phyloP scores from a whole-genome alignment of 305 asterid genomes.

The Solanum hybrid region DNA sequence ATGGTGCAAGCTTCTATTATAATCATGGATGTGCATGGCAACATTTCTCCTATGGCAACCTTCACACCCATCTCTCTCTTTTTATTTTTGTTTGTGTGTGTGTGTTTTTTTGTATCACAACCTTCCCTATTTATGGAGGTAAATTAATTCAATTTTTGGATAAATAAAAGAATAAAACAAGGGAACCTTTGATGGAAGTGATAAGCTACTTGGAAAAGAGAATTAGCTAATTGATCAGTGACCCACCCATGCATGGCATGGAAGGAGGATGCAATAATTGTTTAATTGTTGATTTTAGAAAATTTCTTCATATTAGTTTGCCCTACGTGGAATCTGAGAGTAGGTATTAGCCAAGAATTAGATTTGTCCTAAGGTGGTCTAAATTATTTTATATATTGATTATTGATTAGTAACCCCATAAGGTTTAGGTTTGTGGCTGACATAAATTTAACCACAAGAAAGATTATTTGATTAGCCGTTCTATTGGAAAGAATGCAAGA shows the following conservation, averaged over 20 bases:
- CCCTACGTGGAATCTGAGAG: not conserved
- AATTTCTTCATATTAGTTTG: not conserved
- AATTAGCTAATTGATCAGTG: slow-evolving; percentile 49
- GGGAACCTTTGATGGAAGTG: slow-evolving; percentile 46
- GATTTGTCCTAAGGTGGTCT: not conserved
- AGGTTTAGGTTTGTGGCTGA: not conserved
- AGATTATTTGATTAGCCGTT: not conserved
- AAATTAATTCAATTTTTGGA: not conserved
- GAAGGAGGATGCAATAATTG: not conserved
- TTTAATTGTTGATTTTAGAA: not conserved
- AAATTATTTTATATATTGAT: not conserved
- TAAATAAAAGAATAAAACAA: not conserved
- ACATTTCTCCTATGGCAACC: slow-evolving; percentile 25
- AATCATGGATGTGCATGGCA: slow-evolving; percentile 53
- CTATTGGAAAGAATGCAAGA: not conserved
- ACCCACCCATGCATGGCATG: slow-evolving; percentile 37
- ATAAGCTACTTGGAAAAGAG: slow-evolving; percentile 48
- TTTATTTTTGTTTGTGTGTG: not conserved
- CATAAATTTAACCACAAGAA: not conserved
- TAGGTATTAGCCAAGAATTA: not conserved
- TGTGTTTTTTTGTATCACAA: not conserved
- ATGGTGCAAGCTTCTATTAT: slow-evolving; percentile 54
- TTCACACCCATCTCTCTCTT: slow-evolving; percentile 14
- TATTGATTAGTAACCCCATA: not conserved
- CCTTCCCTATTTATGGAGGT: slow-evolving; percentile 8